Conservation (phyloP, 352 stramenopile species). For the Saprolegnia diclina region DNA sequence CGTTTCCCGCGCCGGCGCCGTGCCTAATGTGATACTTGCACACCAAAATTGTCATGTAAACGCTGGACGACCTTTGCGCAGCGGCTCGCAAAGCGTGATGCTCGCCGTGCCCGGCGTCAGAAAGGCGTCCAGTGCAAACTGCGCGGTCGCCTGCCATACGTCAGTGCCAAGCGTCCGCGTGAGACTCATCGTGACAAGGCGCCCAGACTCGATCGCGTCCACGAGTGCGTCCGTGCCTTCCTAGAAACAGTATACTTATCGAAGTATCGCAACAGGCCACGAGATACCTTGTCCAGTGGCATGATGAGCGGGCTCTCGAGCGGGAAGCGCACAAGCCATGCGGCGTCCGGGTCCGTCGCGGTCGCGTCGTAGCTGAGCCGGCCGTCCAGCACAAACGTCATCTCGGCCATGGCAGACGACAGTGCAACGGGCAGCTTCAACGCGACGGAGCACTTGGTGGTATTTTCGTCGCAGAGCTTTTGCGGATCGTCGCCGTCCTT, state of each 20-base stretch:
- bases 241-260: background rate
- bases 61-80: background rate
- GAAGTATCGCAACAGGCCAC: background rate
- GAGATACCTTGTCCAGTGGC: background rate
- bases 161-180: background rate
- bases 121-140: background rate
- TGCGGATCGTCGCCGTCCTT: conserved; percentile 22
- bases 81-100: background rate
- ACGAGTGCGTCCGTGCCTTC: background rate
- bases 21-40: background rate
- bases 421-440: background rate
- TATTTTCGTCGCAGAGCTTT: background rate
- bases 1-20: conserved; percentile 27
- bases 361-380: background rate
- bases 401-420: background rate
- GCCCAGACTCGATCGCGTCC: conserved; percentile 2
- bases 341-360: background rate
- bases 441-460: conserved; percentile 3
- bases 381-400: background rate
- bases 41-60: background rate
- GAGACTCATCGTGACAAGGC: background rate
- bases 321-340: background rate
- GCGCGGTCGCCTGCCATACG: background rate
- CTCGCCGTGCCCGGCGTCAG: background rate
- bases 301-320: background rate